Conservation (phyloP, 2,329 filamentous ascomycete genomes). For the Diaporthe capsici region DNA sequence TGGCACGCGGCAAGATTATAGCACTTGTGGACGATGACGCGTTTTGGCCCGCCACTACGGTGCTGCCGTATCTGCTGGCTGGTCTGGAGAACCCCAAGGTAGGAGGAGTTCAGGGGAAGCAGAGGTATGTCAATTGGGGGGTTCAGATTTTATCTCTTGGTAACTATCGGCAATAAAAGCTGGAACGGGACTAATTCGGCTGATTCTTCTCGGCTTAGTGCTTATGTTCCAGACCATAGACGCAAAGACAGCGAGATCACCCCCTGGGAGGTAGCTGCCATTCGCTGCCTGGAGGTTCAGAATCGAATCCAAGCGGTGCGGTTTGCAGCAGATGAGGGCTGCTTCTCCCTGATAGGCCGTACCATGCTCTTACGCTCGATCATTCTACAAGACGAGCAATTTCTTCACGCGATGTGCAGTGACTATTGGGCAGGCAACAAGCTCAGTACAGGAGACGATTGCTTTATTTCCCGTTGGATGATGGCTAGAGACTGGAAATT, state of each 20-base stretch:
- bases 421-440: conserved; percentile 24
- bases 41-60: background rate
- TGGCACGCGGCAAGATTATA: background rate
- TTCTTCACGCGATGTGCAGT: conserved; percentile 17
- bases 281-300: conserved; percentile 10
- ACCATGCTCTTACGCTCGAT: conserved; percentile 9
- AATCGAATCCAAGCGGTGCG: conserved; percentile 13
- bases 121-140: background rate
- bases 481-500: conserved; percentile 14
- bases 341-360: conserved; percentile 19
- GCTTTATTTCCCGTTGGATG: conserved; percentile 27
- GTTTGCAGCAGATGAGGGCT: conserved; percentile 17
- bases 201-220: background rate
- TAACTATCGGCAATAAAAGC: rapidly evolving
- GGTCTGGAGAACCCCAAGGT: conserved; percentile 1
- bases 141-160: rapidly evolving
- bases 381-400: background rate
- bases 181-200: background rate
- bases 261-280: conserved; percentile 11
- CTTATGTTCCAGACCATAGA: background rate
- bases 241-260: background rate
- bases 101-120: conserved; percentile 7
- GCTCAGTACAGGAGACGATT: conserved; percentile 24
- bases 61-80: conserved; percentile 10
- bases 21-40: conserved; percentile 24